Conservation (phyloP, 805 yeast genomes). For the Alloascoidea africana region DNA sequence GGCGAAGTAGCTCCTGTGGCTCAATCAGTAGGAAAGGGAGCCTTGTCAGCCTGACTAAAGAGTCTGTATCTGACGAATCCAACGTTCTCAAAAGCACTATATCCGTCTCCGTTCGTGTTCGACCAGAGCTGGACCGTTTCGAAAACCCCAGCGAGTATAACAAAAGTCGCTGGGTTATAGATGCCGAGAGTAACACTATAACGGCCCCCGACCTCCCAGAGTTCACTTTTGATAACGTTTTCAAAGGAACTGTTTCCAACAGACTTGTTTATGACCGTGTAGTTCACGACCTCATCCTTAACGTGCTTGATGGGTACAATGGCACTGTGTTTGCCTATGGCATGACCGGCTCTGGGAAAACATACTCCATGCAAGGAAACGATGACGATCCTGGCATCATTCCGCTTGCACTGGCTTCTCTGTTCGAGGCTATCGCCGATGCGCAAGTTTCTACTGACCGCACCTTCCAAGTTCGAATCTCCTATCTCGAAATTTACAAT, state of each 20-base stretch:
- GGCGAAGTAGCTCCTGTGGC: no score
- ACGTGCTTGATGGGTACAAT: slow-evolving; percentile 46
- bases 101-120: not conserved
- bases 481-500: slow-evolving; percentile 58
- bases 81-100: no score
- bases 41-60: no score
- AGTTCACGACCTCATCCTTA: slow-evolving; percentile 31
- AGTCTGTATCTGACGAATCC: no score
- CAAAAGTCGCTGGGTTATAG: slow-evolving; percentile 29
- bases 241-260: slow-evolving; percentile 32
- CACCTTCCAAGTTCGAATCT: slow-evolving; percentile 30
- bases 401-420: slow-evolving; percentile 36
- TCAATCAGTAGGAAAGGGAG: no score
- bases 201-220: slow-evolving; percentile 31
- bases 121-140: no score
- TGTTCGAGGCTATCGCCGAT: slow-evolving; percentile 27
- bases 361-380: slow-evolving; percentile 52
- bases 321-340: slow-evolving; percentile 72
- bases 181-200: slow-evolving; percentile 22
- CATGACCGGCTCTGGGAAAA: slow-evolving; percentile 67
- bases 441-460: slow-evolving; percentile 11
- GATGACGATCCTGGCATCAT: slow-evolving; percentile 40
- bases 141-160: not conserved
- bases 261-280: slow-evolving; percentile 33
- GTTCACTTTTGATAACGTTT: slow-evolving; percentile 54